Evolutionary conservation across 495 filamentous ascomycete species (phyloP), one percentile per base, ranked within the genome.

Genomic region (Daldinia loculata): DNA sequence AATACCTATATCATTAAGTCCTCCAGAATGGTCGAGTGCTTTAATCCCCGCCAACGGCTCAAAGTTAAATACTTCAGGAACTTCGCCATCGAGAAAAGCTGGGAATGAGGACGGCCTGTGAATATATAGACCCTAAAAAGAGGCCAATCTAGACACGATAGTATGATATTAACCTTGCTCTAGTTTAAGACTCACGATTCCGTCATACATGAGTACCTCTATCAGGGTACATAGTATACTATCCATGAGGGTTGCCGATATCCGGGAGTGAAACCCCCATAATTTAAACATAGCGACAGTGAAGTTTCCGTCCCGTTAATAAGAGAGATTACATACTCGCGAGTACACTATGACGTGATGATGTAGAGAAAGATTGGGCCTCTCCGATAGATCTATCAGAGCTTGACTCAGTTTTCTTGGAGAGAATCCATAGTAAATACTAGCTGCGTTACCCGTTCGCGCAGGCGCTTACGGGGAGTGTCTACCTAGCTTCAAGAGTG

Each of bases 201-300:
- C 45, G 69, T 67, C 69, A 71, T 67, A 27, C 43, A 53, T 9
- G 58, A 61, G 56, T 56, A 71, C 8, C 15, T 56, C 15, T 56
- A 39, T 38, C 26, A 9, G 22, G 8, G 22, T 12, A 50, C 15
- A 17, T 45, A 22, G 17, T 8, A 34, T 34, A 32, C 6, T 32
- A 32, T 32, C 7, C 29, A 32, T 9, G 29, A 29, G 29, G 6
- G 7, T 32, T 32, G 29, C 29, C 29, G 29, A 32, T 32, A 32
- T 9, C 29, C 29, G 29, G 7, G 7, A 32, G 7, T 32, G 29
- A 32, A 32, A 32, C 29, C 7, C 7, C 29, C 6, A 9, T 32
- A 32, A 32, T 32, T 32, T 32, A 32, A 32, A 9, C 29, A 32
- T 32, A 32, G 29, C 29, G 7, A 32, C 29, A 32, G 6, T 32